Base-by-base conservation (phyloP, 164 flowering plant genomes). In the Amborella trichopoda region DNA sequence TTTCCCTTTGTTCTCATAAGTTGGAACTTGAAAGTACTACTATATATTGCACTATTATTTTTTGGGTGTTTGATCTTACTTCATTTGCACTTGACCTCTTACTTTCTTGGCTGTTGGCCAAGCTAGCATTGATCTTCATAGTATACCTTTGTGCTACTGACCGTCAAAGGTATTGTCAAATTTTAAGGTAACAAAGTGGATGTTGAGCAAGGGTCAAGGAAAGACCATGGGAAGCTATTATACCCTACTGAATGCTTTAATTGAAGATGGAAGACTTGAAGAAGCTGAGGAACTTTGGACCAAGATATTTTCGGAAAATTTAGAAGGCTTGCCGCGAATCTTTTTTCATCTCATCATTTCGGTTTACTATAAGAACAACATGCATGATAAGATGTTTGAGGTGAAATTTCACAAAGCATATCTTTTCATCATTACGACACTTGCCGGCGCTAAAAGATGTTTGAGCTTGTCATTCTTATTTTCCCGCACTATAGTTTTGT, bases 141-240 rank as follows among this genome's bases (percentile, higher is more conserved):
- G n/a, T n/a, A n/a, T n/a, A n/a, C n/a, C n/a, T n/a, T n/a, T n/a
- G n/a, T n/a, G n/a, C n/a, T n/a, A n/a, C n/a, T n/a, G n/a, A n/a
- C n/a, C n/a, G n/a, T n/a, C n/a, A n/a, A n/a, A n/a, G n/a, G n/a
- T n/a, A n/a, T n/a, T n/a, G n/a, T n/a, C n/a, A n/a, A n/a, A n/a
- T n/a, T 49, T 49, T 2, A 54, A 89, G 97, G 77, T 89, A 59
- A 70, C 82, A 11, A 89, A 89, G 60, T 89, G 97, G 97, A 89
- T 89, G 95, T 39, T 89, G 42, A 89, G 88, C 68, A 89, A 89
- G 73, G 97, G 97, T 32, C 97, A 89, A 69, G 95, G 97, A 23
- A 77, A 72, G 68, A 89, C 97, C 52, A 84, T 75, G 93, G 95
- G 95, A 41, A 85, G 79, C 39, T 83, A 85, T 56, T 78, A 53